Percentiles rank a stretch among this genome's conserved stretches.
These are phyloP conservation scores for Amorphotheca resinae DNA, from an alignment of 495 filamentous ascomycete genomes.

Conservation along the genomic window DNA sequence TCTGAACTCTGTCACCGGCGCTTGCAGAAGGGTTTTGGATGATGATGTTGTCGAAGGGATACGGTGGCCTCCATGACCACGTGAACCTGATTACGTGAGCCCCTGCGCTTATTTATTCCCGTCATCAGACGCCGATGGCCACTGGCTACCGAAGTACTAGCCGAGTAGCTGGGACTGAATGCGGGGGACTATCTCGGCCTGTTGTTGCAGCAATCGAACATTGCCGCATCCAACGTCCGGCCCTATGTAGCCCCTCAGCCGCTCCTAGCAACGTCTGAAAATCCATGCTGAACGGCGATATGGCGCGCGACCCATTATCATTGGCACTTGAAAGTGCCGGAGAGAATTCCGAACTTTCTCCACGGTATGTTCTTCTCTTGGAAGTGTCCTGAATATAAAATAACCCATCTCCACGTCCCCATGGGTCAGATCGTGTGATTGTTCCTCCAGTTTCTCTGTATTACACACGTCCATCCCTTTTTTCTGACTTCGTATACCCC, in stretches of 20 bases:
- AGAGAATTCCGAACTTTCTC: slow-evolving; percentile 5
- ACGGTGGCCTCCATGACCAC: no score
- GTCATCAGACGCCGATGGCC: not conserved
- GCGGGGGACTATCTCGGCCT: not conserved
- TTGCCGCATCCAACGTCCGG: not conserved
- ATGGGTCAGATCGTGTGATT: no score
- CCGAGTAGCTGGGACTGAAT: not conserved
- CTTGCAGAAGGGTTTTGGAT: no score
- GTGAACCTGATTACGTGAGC: no score
- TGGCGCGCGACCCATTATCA: not conserved
- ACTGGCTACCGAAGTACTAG: not conserved
- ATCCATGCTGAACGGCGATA: not conserved
- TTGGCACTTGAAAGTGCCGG: slow-evolving; percentile 10
- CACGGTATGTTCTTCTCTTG: no score
- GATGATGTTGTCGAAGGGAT: no score
- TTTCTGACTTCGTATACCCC: no score
- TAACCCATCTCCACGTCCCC: no score
- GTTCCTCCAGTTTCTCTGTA: no score
- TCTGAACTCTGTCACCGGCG: no score
- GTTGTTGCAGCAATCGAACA: not conserved
- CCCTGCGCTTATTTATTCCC: not conserved
- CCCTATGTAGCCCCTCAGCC: not conserved
- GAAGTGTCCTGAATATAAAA: no score
- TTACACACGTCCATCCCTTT: no score
- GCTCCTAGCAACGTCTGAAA: not conserved